Evolutionary conservation across 2,329 filamentous ascomycete genomes (phyloP).

Genomic region (Apiospora marii): DNA sequence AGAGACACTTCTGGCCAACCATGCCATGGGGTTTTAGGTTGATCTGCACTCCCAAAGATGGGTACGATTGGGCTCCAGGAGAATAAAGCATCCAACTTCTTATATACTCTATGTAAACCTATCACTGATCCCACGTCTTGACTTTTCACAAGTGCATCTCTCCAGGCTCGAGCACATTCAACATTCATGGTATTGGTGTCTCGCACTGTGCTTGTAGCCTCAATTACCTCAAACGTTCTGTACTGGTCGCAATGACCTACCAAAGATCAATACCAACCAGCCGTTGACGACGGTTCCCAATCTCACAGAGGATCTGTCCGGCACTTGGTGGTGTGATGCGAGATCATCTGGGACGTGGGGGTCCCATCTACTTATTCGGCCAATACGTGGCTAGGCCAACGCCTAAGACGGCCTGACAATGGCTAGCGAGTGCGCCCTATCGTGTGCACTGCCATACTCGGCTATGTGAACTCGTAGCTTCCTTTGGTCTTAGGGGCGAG

Average conservation of each 20-base stretch:
- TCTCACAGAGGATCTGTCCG: not conserved
- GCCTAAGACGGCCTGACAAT: not conserved
- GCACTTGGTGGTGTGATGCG: not conserved
- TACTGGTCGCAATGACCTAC: not conserved
- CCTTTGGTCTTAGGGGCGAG: not conserved
- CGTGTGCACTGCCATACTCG: slow-evolving; percentile 7
- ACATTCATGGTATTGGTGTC: not conserved
- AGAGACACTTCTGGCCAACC: not conserved
- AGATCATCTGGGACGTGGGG: not conserved
- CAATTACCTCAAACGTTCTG: not conserved
- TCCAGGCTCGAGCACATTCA: too few species aligned
- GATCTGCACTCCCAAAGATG: slow-evolving; percentile 1
- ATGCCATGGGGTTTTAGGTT: not conserved
- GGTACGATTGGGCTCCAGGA: not conserved
- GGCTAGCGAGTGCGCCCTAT: not conserved
- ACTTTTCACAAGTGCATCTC: not conserved
- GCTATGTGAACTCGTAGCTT: not conserved
- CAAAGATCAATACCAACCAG: too few species aligned
- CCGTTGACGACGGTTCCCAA: too few species aligned
- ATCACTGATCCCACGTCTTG: not conserved
- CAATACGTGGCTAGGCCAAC: not conserved
- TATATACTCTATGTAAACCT: too few species aligned
- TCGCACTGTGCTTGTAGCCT: not conserved
- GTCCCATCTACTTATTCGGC: not conserved
- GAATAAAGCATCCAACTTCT: too few species aligned